These are phyloP conservation scores for Mortierella sp. DNA, from an alignment of 371 early-diverging fungal species.

Conservation along the genomic window DNA sequence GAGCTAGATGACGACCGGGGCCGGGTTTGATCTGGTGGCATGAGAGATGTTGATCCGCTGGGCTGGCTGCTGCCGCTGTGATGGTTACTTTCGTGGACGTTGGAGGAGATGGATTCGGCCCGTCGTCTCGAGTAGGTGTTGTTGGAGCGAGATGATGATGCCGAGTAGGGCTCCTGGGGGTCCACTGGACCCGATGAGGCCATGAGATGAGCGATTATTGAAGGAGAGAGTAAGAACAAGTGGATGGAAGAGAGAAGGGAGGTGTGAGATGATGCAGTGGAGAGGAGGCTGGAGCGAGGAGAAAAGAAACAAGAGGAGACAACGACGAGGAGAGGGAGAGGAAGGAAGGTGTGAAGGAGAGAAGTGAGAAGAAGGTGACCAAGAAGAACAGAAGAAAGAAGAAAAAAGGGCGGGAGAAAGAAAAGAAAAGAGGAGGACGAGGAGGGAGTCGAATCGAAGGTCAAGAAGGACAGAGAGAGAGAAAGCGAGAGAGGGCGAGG, in stretches of 20 bases:
- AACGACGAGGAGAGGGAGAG: background rate
- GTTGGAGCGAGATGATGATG: slow-evolving; percentile 23
- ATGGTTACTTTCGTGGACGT: slow-evolving; percentile 10
- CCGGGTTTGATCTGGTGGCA: slow-evolving; percentile 35
- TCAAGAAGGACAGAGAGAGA: background rate
- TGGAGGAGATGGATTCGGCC: slow-evolving; percentile 32
- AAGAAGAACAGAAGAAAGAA: background rate
- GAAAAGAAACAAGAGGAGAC: background rate
- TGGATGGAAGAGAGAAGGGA: background rate
- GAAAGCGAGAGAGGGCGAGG: background rate
- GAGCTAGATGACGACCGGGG: slow-evolving; percentile 46
- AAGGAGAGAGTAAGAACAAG: background rate
- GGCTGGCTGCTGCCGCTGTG: background rate
- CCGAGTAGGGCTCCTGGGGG: slow-evolving; percentile 19
- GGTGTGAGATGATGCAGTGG: background rate
- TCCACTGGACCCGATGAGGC: slow-evolving; percentile 27
- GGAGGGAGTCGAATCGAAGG: background rate
- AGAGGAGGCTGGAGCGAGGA: background rate
- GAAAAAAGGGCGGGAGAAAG: background rate
- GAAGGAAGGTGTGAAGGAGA: background rate
- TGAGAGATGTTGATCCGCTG: slow-evolving; percentile 31
- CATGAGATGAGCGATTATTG: slow-evolving; percentile 13
- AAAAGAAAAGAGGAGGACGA: background rate
- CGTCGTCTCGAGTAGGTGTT: slow-evolving; percentile 21
- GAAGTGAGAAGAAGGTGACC: background rate